Evolutionary conservation across 306 rosid genomes (phyloP), one percentile per base, ranked within the genome.

Genomic region (Prunus fruticosa): DNA sequence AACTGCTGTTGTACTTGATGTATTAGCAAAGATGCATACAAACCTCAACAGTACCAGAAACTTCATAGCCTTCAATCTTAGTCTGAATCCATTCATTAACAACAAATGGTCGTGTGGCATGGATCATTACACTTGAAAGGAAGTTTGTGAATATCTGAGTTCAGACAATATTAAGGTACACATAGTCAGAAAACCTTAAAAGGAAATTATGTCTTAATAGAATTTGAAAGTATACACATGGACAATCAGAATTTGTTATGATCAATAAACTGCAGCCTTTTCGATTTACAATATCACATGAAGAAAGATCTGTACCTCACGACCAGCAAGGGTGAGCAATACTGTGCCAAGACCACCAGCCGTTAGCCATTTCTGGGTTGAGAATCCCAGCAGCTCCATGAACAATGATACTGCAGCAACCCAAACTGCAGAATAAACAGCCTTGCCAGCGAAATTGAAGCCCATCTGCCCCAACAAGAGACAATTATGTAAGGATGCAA

Each of bases 261-360:
- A 75, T 56, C 53, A 16, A 78, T 10, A 61, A 79, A n/a, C 38
- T 70, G 18, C 25, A 73, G 67, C 54, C 10, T 16, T 43, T 66
- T 41, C 11, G 46, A 68, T 41, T 76, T 71, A 71, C 69, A 83
- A 75, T 16, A 51, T 73, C 32, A 52, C 74, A 27, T 12, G 73
- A 80, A 70, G 82, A 85, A 78, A 85, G 25, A 76, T 58, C 15
- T 47, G 68, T 86, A 96, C 99, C 99, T 96, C 99, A 23, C 99
- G 97, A 71, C 98, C 99, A 7, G 99, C 91, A 72, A 96, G 98
- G 52, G 99, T 96, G 58, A 96, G 92, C 83, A 96, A 81, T 28
- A 96, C 98, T 32, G 98, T 96, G 28, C 99, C 98, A 67, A 96
- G 93, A 92, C 99, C 97, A 78, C 99, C 99, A 50, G 99, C 99